These are phyloP conservation scores for Amaranthus hypochondriacus DNA, from an alignment of 148 eudicot genomes.

Conservation along the genomic window DNA sequence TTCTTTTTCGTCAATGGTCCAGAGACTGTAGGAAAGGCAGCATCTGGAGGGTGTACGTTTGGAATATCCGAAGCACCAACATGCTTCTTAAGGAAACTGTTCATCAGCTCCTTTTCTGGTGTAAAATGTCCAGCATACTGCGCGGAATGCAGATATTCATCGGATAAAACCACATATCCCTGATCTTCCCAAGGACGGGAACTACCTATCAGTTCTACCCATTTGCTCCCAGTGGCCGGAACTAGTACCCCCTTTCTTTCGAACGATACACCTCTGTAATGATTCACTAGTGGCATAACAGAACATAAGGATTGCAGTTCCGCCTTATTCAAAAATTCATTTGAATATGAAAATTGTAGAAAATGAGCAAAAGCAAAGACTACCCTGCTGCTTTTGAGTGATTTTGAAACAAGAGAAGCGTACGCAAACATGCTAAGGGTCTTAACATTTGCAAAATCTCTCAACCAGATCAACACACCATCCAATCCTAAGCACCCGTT, in stretches of 20 bases:
- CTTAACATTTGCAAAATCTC: conserved; percentile 7
- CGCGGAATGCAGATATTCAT: conserved; percentile 40
- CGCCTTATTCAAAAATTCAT: conserved; percentile 4
- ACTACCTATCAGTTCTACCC: conserved; percentile 50
- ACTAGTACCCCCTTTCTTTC: conserved; percentile 35
- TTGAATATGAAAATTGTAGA: conserved; percentile 28
- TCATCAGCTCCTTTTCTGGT: conserved; percentile 25
- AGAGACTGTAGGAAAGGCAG: conserved; percentile 35
- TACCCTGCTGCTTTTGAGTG: conserved; percentile 14
- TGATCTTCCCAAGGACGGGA: conserved; percentile 49
- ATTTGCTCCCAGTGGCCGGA: conserved; percentile 59
- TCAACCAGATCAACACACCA: conserved; percentile 31
- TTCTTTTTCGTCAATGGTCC: conserved; percentile 42
- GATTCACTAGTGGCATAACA: conserved; percentile 46
- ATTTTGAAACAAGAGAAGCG: conserved; percentile 4
- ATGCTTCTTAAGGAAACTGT: conserved; percentile 27
- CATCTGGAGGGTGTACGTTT: conserved; percentile 46
- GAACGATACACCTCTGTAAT: conserved; percentile 29
- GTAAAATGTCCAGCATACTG: conserved; percentile 30
- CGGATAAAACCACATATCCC: conserved; percentile 43
- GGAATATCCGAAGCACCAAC: conserved; percentile 57
- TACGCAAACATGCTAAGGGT: conserved; percentile 25
- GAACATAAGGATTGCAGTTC: conserved; percentile 23
- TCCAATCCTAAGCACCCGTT: conserved; percentile 7
- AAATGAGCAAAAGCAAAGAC: conserved; percentile 37